These are phyloP conservation scores for Aspergillus luchuensis DNA, from an alignment of 2,329 filamentous ascomycete species.

Conservation along the genomic window DNA sequence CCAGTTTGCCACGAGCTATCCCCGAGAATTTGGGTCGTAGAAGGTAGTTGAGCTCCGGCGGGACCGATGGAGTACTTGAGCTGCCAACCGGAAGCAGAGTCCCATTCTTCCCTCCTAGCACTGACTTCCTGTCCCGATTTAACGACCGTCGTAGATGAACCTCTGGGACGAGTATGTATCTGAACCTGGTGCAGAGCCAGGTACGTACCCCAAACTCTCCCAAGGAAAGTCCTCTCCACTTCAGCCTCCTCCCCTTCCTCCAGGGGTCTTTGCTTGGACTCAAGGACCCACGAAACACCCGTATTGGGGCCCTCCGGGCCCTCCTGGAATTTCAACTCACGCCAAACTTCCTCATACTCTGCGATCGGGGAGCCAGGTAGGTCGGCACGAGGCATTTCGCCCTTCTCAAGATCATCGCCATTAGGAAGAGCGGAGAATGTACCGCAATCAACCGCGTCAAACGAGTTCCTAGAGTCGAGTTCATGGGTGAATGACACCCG, in stretches of 20 bases:
- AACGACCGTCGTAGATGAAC: constrained; percentile 16
- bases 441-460: constrained; percentile 39
- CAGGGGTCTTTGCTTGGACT: constrained; percentile 23
- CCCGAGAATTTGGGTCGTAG: constrained; percentile 20
- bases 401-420: constrained; percentile 44
- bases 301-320: constrained; percentile 30
- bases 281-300: constrained; percentile 35
- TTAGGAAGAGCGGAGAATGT: constrained; percentile 42
- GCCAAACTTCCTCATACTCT: constrained; percentile 69
- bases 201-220: constrained; percentile 34
- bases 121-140: constrained; percentile 30
- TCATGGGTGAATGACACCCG: constrained; percentile 43
- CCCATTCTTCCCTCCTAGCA: constrained; percentile 32
- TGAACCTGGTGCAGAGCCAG: constrained; percentile 33
- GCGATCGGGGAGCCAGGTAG: constrained; percentile 33
- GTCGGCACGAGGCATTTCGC: constrained; percentile 43
- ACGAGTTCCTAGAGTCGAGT: constrained; percentile 41
- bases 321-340: constrained; percentile 43
- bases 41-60: constrained; percentile 21
- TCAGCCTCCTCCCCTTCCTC: constrained; percentile 19
- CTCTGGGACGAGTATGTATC: constrained; percentile 13
- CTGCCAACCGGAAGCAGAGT: constrained; percentile 13
- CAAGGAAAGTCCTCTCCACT: constrained; percentile 33
- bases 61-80: constrained; percentile 6
- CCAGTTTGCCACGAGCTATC: constrained; percentile 22